Base-by-base conservation (phyloP, 768 basidiomycete genomes). In the Roridomyces roridus region DNA sequence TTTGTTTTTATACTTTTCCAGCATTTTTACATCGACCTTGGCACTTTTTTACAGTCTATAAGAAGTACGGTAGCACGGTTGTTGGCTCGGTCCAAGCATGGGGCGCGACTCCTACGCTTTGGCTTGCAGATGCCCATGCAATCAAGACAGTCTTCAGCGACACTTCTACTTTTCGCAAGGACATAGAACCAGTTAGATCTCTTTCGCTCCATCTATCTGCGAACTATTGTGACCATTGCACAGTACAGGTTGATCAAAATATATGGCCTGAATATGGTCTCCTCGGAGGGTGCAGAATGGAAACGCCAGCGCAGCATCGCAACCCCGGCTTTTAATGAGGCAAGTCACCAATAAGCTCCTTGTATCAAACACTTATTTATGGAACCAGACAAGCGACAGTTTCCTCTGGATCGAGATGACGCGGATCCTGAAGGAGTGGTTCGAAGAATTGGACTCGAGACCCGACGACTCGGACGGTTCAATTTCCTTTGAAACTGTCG, bases 121-220 rank as follows among this genome's bases (percentile, higher is more conserved):
- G 79, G 77, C 29, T 82, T 15, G 70, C 77, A 12, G 81, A 82
- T 43, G 68, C 74, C 1, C 75, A 81, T 26, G 76, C 77, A 7
- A 58, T 81, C 23, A 78, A 76, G 50, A 51, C 62, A 3, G 62
- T 81, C 21, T 63, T 62, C 11, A 62, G 67, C 0, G 72, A 75
- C 35, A 59, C 77, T 20, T 58, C 58, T 23, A 64, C 71, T 5
- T 82, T 81, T 43, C 68, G 61, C 23, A 82, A 81, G 64, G 75
- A 81, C 20, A 46, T 70, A 0, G 69, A 63, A 31, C 71, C 73
- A 2, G 78, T 77, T 43, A 47, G 71, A 63, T 58, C 58, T 23
- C 63, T 71, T 5, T 82, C n/a, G 7, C 18, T 20, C 21, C 18
- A 26, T 6, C n/a, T n/a, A n/a, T n/a, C n/a, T n/a, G n/a, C n/a